Evolutionary conservation across 2,329 filamentous ascomycete species (phyloP).

Genomic region (Fusarium fracticaudum): DNA sequence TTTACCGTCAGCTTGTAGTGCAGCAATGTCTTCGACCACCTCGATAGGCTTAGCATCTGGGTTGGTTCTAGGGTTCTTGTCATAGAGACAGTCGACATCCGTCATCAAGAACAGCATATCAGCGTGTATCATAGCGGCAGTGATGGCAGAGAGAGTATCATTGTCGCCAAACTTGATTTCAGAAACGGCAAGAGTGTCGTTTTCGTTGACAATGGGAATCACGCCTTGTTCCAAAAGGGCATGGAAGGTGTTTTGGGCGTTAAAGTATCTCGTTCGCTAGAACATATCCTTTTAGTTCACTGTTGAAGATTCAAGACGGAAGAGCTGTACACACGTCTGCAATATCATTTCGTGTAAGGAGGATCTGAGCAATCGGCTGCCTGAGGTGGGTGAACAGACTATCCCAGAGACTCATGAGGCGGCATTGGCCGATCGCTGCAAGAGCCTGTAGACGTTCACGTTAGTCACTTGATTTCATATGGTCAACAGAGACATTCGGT

Average conservation of each 20-base stretch:
- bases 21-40: conserved; percentile 87
- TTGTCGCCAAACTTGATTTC: conserved; percentile 99
- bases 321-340: conserved; percentile 73
- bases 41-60: conserved; percentile 90
- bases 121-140: conserved; percentile 95
- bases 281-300: not conserved
- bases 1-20: conserved; percentile 81
- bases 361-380: conserved; percentile 93
- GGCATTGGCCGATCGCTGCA: conserved; percentile 94
- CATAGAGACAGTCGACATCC: conserved; percentile 96
- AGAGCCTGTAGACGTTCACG: conserved; percentile 67
- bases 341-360: conserved; percentile 95
- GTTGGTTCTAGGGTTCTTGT: conserved; percentile 89
- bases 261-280: conserved; percentile 91
- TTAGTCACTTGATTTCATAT: conserved; percentile 14
- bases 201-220: conserved; percentile 98
- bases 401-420: conserved; percentile 95
- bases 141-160: conserved; percentile 95
- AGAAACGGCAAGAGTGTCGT: conserved; percentile 94
- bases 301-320: not conserved
- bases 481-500: not conserved
- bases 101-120: conserved; percentile 99
- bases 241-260: conserved; percentile 93
- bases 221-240: conserved; percentile 94
- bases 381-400: conserved; percentile 86